A percentile compares a stretch with the other conserved stretches of the same genome.
Conservation (phyloP, 306 rosid genomes). For the Casuarina glauca region DNA sequence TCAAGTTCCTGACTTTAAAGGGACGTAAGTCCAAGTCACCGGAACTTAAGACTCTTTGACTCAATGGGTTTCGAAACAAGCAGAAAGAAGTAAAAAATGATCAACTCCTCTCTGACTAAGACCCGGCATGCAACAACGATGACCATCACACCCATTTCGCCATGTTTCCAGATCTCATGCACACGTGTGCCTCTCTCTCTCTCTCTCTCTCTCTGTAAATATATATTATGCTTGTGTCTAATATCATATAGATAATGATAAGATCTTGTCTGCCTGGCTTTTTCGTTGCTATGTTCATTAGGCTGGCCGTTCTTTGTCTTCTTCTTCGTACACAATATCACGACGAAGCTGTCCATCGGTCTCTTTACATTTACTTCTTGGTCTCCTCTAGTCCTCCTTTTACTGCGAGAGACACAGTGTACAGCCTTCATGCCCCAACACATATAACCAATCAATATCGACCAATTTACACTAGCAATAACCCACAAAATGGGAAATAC, state of each 20-base stretch:
- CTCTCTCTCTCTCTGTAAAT: background rate
- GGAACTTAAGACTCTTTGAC: background rate
- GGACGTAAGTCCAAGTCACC: background rate
- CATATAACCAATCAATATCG: background rate
- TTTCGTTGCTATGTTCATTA: background rate
- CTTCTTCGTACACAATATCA: slow-evolving; percentile 14
- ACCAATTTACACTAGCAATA: background rate
- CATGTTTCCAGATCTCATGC: slow-evolving; percentile 26
- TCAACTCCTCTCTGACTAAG: background rate
- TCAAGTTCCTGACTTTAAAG: too few relatives aligned
- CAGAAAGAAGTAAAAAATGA: background rate
- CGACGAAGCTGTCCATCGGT: background rate
- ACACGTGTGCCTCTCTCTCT: slow-evolving; percentile 15
- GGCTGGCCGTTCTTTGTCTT: slow-evolving; percentile 10
- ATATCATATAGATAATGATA: slow-evolving; percentile 30
- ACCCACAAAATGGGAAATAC: background rate
- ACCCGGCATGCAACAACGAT: background rate
- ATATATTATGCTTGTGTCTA: background rate
- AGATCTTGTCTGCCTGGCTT: slow-evolving; percentile 42
- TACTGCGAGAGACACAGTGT: background rate
- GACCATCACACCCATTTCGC: slow-evolving; percentile 18
- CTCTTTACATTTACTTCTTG: too few relatives aligned
- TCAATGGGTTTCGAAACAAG: background rate
- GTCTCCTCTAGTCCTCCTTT: background rate
- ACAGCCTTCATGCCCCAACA: background rate